A percentile compares a stretch with the other conserved stretches of the same genome.
Conservation (phyloP, 106 monocot species). For the Iris macrosiphon region DNA sequence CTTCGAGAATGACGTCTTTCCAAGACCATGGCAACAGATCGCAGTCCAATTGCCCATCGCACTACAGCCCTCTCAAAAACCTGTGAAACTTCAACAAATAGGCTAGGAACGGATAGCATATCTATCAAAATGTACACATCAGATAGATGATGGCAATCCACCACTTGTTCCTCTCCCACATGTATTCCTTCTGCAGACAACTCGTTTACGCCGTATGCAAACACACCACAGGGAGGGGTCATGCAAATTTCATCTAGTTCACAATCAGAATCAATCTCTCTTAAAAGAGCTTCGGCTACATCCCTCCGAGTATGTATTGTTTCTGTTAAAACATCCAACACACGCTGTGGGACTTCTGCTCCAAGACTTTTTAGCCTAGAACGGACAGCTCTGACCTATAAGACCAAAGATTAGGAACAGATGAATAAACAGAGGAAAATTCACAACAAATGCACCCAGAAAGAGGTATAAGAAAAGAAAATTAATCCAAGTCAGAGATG, state of each 20-base stretch:
- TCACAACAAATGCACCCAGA: neutral
- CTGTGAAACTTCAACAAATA: conserved; percentile 80
- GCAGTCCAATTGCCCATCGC: conserved; percentile 51
- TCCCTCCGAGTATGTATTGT: conserved; percentile 47
- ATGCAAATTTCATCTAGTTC: conserved; percentile 48
- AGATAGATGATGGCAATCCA: conserved; percentile 44
- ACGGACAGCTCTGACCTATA: conserved; percentile 78
- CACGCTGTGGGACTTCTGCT: conserved; percentile 55
- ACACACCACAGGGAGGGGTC: conserved; percentile 22
- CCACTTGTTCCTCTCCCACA: conserved; percentile 31
- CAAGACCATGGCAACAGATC: conserved; percentile 67
- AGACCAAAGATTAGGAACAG: neutral
- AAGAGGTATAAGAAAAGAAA: conserved; percentile 1
- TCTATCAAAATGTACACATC: conserved; percentile 82
- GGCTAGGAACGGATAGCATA: conserved; percentile 57
- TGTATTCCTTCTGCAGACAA: conserved; percentile 37
- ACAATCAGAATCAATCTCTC: conserved; percentile 76
- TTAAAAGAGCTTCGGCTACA: conserved; percentile 66
- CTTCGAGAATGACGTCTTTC: conserved; percentile 66
- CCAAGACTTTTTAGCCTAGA: conserved; percentile 71
- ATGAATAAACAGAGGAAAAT: neutral
- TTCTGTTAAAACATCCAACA: conserved; percentile 67
- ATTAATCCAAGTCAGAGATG: neutral
- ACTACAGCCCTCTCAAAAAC: conserved; percentile 65
- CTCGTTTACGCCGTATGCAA: conserved; percentile 30